Base-by-base conservation (phyloP, 129 eudicot species). In the Centrapalus pauciflorus region DNA sequence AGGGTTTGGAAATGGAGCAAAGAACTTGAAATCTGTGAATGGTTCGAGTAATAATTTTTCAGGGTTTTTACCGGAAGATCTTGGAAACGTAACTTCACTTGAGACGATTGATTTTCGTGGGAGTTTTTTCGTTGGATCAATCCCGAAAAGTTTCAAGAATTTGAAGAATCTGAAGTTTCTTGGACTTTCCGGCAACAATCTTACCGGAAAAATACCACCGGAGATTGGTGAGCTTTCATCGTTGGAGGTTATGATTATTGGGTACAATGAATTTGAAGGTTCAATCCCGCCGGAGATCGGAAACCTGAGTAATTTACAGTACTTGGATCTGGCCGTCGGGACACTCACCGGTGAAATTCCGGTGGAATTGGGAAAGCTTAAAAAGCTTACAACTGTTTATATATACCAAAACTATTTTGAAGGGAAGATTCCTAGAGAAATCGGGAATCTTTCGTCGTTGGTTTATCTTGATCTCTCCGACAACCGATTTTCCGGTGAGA, bases 321-420 rank as follows among this genome's bases (percentile, higher is more conserved):
- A 88, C 52, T 83, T 92, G 0, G 98, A 85, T 55, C 76, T 92
- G 77, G 98, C 96, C 0, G 90, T 85, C 38, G 96, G 96, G 7
- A 79, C 77, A 16, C 69, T 92, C 37, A 69, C 73, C 48, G 96
- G 96, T 29, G 52, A 56, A 4, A 83, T 92, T 61, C 98, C 98
- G 5, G 57, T 55, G 20, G 89, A 88, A 61, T 51, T 92, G 68
- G 95, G 98, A 56, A 76, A 28, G 77, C 69, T 92, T 43, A 78
- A 79, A 38, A 79, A 81, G 17, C 87, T 92, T n/a, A 75, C 69
- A 29, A 92, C 96, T 14, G 62, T 85, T 55, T 85, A 79, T 76
- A 55, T 92, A 64, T 88, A 92, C 48, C 86, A 85, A 40, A 92
- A 92, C 77, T 69, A 45, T 6, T 83, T 92, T 10, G 68, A 64